Evolutionary conservation across 192 early-diverging fungal species (phyloP).

Genomic region (Obelidium mucronatum): DNA sequence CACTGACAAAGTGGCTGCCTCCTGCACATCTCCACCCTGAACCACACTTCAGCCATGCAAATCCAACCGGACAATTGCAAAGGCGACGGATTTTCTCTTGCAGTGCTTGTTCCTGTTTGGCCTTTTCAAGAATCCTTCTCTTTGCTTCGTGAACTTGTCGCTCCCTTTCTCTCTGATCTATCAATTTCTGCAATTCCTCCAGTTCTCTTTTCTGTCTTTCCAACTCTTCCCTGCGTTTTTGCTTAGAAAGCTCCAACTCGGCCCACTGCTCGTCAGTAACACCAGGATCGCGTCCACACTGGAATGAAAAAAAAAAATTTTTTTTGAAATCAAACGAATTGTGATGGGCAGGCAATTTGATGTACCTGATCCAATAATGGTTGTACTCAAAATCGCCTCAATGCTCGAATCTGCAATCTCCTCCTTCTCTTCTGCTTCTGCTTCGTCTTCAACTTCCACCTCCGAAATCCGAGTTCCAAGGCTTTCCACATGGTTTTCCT

Average conservation of each 20-base stretch:
- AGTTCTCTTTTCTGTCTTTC: conserved; percentile 1
- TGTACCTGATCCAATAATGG: not conserved
- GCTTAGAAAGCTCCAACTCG: conserved; percentile 28
- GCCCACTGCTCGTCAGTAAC: conserved; percentile 46
- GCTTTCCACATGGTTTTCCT: not conserved
- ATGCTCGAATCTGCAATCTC: not conserved
- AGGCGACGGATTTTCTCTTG: conserved; percentile 35
- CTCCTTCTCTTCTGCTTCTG: not conserved
- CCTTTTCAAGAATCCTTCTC: conserved; percentile 21
- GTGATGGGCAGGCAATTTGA: not conserved
- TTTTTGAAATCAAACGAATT: not conserved
- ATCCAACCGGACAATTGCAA: conserved; percentile 39
- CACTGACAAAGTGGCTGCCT: conserved; percentile 36
- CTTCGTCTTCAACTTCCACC: not conserved
- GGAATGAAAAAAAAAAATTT: not conserved
- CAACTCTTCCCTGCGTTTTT: conserved; percentile 26
- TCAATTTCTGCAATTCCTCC: conserved; percentile 11
- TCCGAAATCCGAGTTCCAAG: not conserved
- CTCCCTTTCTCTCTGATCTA: not conserved
- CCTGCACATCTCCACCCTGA: conserved; percentile 42
- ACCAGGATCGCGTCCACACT: conserved; percentile 34
- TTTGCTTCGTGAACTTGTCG: not conserved
- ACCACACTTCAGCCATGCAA: conserved; percentile 26
- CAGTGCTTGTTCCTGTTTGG: conserved; percentile 24
- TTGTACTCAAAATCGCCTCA: not conserved